Evolutionary conservation across 2,329 filamentous ascomycete species (phyloP).

Genomic region (Clonostachys sp.): DNA sequence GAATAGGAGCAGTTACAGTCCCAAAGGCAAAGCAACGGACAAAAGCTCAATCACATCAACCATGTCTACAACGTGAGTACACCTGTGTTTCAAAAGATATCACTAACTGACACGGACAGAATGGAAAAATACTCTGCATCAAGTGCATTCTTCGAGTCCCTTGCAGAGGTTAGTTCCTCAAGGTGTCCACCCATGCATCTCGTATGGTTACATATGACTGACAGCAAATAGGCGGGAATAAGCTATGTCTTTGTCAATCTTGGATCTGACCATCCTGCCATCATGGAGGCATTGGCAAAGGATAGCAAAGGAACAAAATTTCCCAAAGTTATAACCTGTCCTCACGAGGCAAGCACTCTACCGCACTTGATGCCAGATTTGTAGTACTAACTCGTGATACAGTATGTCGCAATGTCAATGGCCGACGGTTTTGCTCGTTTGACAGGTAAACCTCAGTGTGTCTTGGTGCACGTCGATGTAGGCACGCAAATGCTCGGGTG

Average conservation of each 20-base stretch:
- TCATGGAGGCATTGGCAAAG: slow-evolving; percentile 77
- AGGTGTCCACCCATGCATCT: too few relatives aligned
- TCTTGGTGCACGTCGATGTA: slow-evolving; percentile 73
- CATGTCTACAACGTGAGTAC: too few relatives aligned
- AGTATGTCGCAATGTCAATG: slow-evolving; percentile 77
- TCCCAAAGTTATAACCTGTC: slow-evolving; percentile 72
- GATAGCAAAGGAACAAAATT: slow-evolving; percentile 59
- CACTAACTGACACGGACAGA: too few relatives aligned
- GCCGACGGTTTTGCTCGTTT: slow-evolving; percentile 70
- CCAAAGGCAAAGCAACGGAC: too few relatives aligned
- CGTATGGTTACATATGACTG: too few relatives aligned
- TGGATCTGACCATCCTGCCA: slow-evolving; percentile 68
- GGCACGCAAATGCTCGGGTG: slow-evolving; percentile 70
- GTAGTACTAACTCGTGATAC: background rate
- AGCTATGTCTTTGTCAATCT: slow-evolving; percentile 57
- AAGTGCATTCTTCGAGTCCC: too few relatives aligned
- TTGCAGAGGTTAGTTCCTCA: too few relatives aligned
- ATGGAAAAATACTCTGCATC: too few relatives aligned
- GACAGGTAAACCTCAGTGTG: slow-evolving; percentile 65
- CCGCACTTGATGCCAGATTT: background rate
- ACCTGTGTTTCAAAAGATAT: too few relatives aligned
- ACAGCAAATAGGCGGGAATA: slow-evolving; percentile 32
- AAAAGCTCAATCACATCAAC: too few relatives aligned
- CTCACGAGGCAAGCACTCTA: slow-evolving; percentile 62
- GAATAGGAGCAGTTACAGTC: too few relatives aligned